These are phyloP conservation scores for Magnusiomyces fungicola DNA, from an alignment of 1,139 yeast genomes.

Conservation along the genomic window DNA sequence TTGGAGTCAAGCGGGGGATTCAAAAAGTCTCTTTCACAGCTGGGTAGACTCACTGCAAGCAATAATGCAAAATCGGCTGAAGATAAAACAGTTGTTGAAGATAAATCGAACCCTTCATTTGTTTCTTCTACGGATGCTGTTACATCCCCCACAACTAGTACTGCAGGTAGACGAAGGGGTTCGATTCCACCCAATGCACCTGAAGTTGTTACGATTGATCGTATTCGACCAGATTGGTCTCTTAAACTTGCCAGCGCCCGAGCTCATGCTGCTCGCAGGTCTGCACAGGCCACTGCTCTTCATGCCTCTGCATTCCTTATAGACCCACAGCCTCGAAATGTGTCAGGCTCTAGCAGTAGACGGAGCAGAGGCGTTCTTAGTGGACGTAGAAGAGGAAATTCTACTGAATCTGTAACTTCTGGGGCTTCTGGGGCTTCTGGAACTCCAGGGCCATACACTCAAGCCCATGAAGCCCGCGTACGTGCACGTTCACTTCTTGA, in stretches of 20 bases:
- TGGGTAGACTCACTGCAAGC: not conserved
- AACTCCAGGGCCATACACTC: not conserved
- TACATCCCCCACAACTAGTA: conserved; percentile 3
- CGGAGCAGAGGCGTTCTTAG: not conserved
- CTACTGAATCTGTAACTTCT: not conserved
- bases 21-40: not conserved
- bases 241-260: conserved; percentile 62
- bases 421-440: not conserved
- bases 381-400: not conserved
- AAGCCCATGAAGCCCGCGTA: not conserved
- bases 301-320: conserved; percentile 70
- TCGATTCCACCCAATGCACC: conserved; percentile 31
- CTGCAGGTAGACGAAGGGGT: conserved; percentile 18
- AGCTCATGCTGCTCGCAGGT: conserved; percentile 68
- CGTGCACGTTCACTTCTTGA: not conserved
- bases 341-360: conserved; percentile 1
- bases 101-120: not conserved
- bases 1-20: conserved; percentile 14
- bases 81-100: not conserved
- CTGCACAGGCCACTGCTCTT: conserved; percentile 91
- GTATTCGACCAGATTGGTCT: conserved; percentile 91
- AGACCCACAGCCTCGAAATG: conserved; percentile 12
- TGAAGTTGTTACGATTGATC: conserved; percentile 68
- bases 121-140: conserved; percentile 1
- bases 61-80: conserved; percentile 2